Percentiles rank a stretch among this genome's conserved stretches.
phyloP scores from a whole-genome alignment of 1,284 basidiomycete genomes.

The Ceratorhiza oryzae-sativae region DNA sequence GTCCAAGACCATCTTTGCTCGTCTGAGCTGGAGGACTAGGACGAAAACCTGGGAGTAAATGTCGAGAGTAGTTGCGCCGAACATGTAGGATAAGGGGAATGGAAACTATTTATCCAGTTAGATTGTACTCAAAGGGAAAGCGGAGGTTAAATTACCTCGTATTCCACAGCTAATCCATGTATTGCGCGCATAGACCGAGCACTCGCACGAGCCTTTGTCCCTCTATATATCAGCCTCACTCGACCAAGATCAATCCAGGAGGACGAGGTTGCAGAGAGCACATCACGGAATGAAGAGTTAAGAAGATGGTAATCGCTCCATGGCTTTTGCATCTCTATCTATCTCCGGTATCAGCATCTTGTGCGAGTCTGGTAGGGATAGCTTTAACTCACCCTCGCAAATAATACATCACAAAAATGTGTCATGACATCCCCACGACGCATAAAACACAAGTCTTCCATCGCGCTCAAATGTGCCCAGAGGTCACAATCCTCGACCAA shows the following conservation, averaged over 20 bases:
- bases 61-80: conserved; percentile 65
- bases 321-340: conserved; percentile 74
- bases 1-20: conserved; percentile 75
- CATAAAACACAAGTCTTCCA: conserved; percentile 80
- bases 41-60: conserved; percentile 75
- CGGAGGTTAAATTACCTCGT: conserved; percentile 58
- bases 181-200: conserved; percentile 64
- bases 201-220: conserved; percentile 56
- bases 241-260: conserved; percentile 73
- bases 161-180: conserved; percentile 74
- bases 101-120: too few relatives aligned
- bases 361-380: neutral
- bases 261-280: conserved; percentile 59
- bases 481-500: conserved; percentile 75
- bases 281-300: conserved; percentile 76
- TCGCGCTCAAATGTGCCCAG: conserved; percentile 69
- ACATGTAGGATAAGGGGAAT: conserved; percentile 82
- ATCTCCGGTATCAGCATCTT: neutral
- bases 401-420: conserved; percentile 73
- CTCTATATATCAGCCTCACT: conserved; percentile 73
- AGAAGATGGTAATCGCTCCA: conserved; percentile 88
- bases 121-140: too few relatives aligned
- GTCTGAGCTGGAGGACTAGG: conserved; percentile 77
- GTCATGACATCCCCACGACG: conserved; percentile 72
- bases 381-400: conserved; percentile 64